Evolutionary conservation across 2,329 filamentous ascomycete genomes (phyloP), one percentile per base, ranked within the genome.

Genomic region (Trichoderma hamatum): DNA sequence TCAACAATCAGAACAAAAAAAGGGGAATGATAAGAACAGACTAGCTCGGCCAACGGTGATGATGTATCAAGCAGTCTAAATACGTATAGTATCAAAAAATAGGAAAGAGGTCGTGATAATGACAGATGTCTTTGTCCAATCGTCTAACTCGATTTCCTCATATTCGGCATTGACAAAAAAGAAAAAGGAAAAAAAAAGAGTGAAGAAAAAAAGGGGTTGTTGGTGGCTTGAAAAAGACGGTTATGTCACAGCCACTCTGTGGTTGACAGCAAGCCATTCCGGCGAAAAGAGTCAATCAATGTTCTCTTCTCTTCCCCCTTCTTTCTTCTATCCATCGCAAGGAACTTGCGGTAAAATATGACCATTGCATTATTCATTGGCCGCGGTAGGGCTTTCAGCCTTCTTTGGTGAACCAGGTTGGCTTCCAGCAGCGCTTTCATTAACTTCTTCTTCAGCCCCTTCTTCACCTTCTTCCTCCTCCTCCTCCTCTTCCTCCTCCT

Each of bases 401-500:
- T 67, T 67, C 54, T 49, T 67, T 16, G 63, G 63, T 1, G 63
- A 67, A 49, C n/a, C 58, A 54, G 72, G 69, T 36, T 64, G 26
- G 70, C 56, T 49, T 58, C 61, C 43, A 16, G 59, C 58, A 14
- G 58, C 67, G 9, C 70, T 68, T 14, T 69, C 73, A n/a, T 72
- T 70, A 7, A 46, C 69, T 30, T 72, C 70, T 3, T 69, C 73
- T 3, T 69, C 70, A 5, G 7, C 73, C 14, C 72, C 74, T 5
- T 74, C 73, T 28, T 74, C 76, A 13, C 70, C 71, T 36, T 72
- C 72, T 21, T 28, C 58, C 16, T 71, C 73, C 5, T 74, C 75
- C 5, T 73, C 72, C 2, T 74, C 72, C 4, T 72, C 74, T 19
- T 69, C 72, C 6, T 74, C 76, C 2, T 73, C 74, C 10, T 73